These are phyloP conservation scores for Aethionema arabicum DNA, from an alignment of 345 rosid species.

Conservation along the genomic window DNA sequence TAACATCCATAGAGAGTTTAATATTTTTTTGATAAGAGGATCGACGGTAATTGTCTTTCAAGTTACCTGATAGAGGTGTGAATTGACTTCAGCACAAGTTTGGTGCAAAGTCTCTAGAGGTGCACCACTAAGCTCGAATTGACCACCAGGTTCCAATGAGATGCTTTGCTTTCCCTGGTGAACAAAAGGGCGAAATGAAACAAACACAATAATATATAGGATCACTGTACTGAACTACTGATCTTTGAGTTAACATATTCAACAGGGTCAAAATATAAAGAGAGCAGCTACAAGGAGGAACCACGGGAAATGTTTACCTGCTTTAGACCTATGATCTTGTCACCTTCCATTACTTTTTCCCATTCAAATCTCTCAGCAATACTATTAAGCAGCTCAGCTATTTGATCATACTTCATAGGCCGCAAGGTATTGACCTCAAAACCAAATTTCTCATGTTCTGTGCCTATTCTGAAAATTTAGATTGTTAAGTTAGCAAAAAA, in stretches of 20 bases:
- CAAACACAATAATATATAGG: constrained; percentile 3
- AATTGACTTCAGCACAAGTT: constrained; percentile 98
- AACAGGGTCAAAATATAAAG: background rate
- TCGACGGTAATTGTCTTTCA: background rate
- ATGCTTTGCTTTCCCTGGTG: constrained; percentile 94
- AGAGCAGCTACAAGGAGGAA: constrained; percentile 3
- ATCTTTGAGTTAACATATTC: constrained; percentile 11
- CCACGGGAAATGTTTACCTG: constrained; percentile 52
- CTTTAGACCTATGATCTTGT: constrained; percentile 83
- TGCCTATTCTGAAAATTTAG: constrained; percentile 75
- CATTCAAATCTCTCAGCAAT: constrained; percentile 99
- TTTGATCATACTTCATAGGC: constrained; percentile 95
- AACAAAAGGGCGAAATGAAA: constrained; percentile 20
- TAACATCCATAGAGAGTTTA: constrained; percentile 12
- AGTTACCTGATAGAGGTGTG: constrained; percentile 95
- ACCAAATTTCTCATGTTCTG: constrained; percentile 99
- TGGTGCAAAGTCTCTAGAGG: constrained; percentile 99
- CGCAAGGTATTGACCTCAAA: constrained; percentile 69
- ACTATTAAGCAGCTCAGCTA: constrained; percentile 82
- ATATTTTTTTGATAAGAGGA: constrained; percentile 11
- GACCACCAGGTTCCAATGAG: constrained; percentile 99
- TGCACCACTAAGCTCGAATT: constrained; percentile 98
- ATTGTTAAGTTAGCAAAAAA: constrained; percentile 31
- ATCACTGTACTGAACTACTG: background rate
- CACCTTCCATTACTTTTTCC: constrained; percentile 93